Evolutionary conservation across 441 rosid genomes (phyloP), one percentile per base, ranked within the genome.

Genomic region (Euphorbia celastroides): DNA sequence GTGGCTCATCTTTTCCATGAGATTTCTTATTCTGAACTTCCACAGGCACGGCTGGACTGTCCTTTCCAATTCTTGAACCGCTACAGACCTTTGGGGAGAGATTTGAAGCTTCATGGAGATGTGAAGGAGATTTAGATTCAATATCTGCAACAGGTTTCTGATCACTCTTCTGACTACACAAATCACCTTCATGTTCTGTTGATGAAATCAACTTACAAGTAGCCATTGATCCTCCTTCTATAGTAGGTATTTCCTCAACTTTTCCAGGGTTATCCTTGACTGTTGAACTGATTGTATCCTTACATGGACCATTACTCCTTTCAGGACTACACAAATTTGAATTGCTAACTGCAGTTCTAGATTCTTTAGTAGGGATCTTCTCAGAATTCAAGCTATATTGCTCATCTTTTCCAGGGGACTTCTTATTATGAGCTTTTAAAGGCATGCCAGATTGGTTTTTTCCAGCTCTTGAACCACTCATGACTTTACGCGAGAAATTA

Each of bases 51-150:
- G 70, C 58, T 10, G 75, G 75, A 68, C 68, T 57, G 65, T 67
- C 46, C 70, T 80, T 84, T 48, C 68, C 62, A 64, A 70, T 80
- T 79, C 81, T 81, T 57, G 83, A 72, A 70, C 77, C 77, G 41
- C 65, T 68, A 48, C 54, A 56, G 69, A 58, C 71, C 72, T 79
- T 84, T 68, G 60, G 72, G 73, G 75, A 73, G 60, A 73, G 22
- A 71, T 72, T 74, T 19, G 83, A 68, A 44, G 84, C 72, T 70
- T 78, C 74, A 70, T 73, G 81, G 55, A 55, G 72, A 59, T 77
- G 77, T 20, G 42, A 69, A 62, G 70, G 67, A 74, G 84, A 77
- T 72, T 72, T 81, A 36, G 56, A 48, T 62, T 79, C 68, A 26
- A 27, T 36, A 30, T 57, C 68, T 23, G 54, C 44, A 19, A 76